phyloP scores from a whole-genome alignment of 345 rosid species.

The Bruguiera parviflora region DNA sequence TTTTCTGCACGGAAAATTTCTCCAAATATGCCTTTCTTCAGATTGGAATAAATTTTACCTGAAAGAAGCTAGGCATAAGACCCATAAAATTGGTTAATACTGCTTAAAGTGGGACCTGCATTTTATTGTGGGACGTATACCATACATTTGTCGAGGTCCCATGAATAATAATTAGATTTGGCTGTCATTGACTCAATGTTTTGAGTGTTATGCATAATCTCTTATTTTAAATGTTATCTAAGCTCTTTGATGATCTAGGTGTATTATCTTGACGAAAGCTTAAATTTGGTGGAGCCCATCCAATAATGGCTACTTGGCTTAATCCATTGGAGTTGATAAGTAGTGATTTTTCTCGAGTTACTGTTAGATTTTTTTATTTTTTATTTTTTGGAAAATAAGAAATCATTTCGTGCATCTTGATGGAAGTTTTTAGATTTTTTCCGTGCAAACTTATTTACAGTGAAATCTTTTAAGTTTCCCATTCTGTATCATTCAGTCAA shows the following conservation, averaged over 20 bases:
- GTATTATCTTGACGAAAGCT: not conserved
- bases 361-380: not conserved
- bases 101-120: not conserved
- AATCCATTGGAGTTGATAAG: not conserved
- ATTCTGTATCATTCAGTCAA: no score
- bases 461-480: no score
- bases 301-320: not conserved
- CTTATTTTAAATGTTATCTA: not conserved
- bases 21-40: no score
- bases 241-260: not conserved
- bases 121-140: not conserved
- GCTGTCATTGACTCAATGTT: not conserved
- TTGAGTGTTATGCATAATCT: not conserved
- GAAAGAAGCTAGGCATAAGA: no score
- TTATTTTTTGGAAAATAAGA: not conserved
- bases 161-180: constrained; percentile 3
- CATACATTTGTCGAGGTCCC: not conserved
- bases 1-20: not conserved
- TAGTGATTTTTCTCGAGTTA: not conserved
- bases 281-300: constrained; percentile 5
- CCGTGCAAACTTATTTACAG: no score
- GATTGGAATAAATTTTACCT: no score
- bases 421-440: no score
- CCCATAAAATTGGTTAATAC: no score
- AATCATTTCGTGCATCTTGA: no score